phyloP scores from a whole-genome alignment of 2,329 filamentous ascomycete genomes.

The Diaporthe eres region DNA sequence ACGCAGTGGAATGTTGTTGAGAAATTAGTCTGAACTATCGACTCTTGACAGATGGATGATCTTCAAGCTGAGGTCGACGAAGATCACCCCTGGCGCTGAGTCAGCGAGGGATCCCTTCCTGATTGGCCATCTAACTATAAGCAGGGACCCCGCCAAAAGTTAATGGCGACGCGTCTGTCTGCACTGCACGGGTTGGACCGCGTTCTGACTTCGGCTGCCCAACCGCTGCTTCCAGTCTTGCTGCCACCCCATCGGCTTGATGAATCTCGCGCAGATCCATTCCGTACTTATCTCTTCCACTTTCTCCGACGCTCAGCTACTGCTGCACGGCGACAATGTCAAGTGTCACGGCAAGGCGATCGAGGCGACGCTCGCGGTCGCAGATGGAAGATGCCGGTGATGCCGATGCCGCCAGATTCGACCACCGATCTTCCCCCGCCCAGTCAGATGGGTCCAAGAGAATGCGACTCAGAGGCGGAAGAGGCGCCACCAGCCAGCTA shows the following conservation, averaged over 20 bases:
- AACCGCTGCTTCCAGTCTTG: not conserved
- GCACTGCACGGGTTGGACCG: slow-evolving; percentile 6
- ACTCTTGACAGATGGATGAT: not conserved
- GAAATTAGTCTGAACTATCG: not conserved
- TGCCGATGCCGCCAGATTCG: slow-evolving; percentile 45
- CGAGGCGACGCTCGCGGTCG: slow-evolving; percentile 60
- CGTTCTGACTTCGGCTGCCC: slow-evolving; percentile 7
- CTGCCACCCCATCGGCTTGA: not conserved
- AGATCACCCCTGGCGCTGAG: not conserved
- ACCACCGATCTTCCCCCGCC: slow-evolving; percentile 46
- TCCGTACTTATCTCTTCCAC: not conserved
- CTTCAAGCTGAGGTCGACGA: not conserved
- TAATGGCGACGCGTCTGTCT: slow-evolving; percentile 38
- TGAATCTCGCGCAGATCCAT: slow-evolving; percentile 14
- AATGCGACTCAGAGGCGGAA: slow-evolving; percentile 48
- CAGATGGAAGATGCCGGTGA: slow-evolving; percentile 57
- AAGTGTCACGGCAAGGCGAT: slow-evolving; percentile 54
- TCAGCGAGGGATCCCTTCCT: not conserved
- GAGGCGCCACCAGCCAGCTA: slow-evolving; percentile 42
- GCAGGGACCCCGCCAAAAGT: slow-evolving; percentile 29
- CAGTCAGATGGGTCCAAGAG: slow-evolving; percentile 53
- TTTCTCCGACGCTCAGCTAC: not conserved
- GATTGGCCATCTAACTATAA: not conserved
- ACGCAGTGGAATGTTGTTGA: slow-evolving; percentile 27
- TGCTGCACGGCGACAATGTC: slow-evolving; percentile 45